Conservation (phyloP, 2,329 filamentous ascomycete genomes). For the Pseudogymnoascus sp. region DNA sequence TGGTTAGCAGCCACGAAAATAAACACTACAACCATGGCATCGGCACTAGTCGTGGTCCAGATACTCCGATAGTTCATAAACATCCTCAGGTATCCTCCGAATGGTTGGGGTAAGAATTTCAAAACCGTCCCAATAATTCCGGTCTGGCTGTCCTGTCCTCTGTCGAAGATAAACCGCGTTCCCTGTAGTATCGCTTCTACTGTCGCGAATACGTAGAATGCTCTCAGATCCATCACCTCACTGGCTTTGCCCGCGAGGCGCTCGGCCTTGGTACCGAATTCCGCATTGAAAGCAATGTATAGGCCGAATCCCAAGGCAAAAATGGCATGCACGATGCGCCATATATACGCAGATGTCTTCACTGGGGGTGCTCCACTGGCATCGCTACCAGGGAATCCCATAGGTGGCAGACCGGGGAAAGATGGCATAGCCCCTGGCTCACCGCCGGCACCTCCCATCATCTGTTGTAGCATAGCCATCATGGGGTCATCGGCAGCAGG, state of each 20-base stretch:
- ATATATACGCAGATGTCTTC: constrained; percentile 44
- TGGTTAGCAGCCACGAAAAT: constrained; percentile 44
- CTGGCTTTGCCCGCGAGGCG: constrained; percentile 36
- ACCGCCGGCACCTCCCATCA: constrained; percentile 43
- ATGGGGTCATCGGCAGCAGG: constrained; percentile 49
- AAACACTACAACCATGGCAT: constrained; percentile 70
- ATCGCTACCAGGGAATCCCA: constrained; percentile 27
- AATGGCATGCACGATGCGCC: constrained; percentile 66
- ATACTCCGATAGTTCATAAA: constrained; percentile 61
- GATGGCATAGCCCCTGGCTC: constrained; percentile 27
- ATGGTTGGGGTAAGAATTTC: constrained; percentile 57
- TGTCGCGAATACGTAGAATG: constrained; percentile 72
- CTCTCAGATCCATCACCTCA: constrained; percentile 18
- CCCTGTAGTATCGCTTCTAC: constrained; percentile 66
- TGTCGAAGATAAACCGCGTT: constrained; percentile 62
- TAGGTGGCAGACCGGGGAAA: constrained; percentile 34
- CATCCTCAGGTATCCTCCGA: constrained; percentile 53
- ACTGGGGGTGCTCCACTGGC: constrained; percentile 24
- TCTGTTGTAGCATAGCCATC: constrained; percentile 68
- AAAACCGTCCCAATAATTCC: constrained; percentile 57
- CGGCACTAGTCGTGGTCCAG: constrained; percentile 60
- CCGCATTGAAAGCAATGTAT: constrained; percentile 60
- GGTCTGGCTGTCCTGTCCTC: constrained; percentile 44
- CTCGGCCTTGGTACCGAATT: constrained; percentile 59
- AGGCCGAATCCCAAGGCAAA: constrained; percentile 62